phyloP scores from a whole-genome alignment of 2,329 filamentous ascomycete species.

The Diaporthe capsici region DNA sequence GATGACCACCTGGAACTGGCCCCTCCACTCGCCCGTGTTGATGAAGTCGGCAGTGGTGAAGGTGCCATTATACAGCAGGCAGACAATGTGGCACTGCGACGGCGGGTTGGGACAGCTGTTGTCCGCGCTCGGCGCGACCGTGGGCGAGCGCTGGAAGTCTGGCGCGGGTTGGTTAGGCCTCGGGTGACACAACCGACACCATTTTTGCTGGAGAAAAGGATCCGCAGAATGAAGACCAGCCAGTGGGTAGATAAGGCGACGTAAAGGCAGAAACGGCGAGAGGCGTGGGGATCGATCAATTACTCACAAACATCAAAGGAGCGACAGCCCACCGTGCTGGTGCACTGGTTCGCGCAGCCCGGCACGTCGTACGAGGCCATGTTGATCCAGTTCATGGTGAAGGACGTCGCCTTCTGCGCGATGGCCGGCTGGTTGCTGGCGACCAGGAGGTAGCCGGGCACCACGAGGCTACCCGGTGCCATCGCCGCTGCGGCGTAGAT shows the following conservation, averaged over 20 bases:
- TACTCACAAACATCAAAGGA: constrained; percentile 30
- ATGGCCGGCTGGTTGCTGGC: constrained; percentile 7
- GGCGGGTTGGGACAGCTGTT: not conserved
- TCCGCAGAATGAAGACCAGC: too few relatives aligned
- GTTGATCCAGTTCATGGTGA: constrained; percentile 11
- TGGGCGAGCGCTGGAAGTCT: constrained; percentile 32
- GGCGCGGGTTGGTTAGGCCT: not conserved
- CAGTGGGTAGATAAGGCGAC: too few relatives aligned
- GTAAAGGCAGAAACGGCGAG: not conserved
- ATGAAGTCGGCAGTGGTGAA: not conserved
- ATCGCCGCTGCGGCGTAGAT: not conserved
- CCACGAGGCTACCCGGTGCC: not conserved
- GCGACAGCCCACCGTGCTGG: not conserved
- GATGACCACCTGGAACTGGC: constrained; percentile 18
- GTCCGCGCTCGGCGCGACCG: constrained; percentile 22
- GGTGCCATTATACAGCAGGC: not conserved
- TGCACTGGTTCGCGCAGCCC: constrained; percentile 5
- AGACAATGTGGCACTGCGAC: constrained; percentile 29
- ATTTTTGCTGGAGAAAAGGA: too few relatives aligned
- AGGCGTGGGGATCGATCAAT: too few relatives aligned
- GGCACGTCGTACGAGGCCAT: constrained; percentile 3
- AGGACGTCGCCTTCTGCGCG: not conserved
- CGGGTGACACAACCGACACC: not conserved
- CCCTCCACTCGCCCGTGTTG: constrained; percentile 26
- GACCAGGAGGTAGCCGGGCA: constrained; percentile 7